A percentile compares a stretch with the other conserved stretches of the same genome.
These are phyloP conservation scores for Pseudozyma hubeiensis DNA, from an alignment of 1,284 basidiomycete species.

Conservation along the genomic window DNA sequence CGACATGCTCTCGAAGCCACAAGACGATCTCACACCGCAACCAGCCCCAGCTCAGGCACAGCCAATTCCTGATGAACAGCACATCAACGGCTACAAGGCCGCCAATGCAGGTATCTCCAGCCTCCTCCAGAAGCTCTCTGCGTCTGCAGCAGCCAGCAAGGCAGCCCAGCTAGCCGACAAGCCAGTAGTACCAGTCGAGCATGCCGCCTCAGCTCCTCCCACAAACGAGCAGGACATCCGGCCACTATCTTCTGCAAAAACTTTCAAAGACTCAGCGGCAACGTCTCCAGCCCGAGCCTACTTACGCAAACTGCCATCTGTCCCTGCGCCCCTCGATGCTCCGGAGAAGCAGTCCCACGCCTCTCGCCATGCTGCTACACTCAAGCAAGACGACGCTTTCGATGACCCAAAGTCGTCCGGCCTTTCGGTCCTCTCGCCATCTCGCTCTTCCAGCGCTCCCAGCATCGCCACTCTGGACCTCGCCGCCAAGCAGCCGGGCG, in stretches of 20 bases:
- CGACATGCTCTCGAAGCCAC: constrained; percentile 29
- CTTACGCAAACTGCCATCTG: constrained; percentile 20
- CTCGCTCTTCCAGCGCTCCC: constrained; percentile 29
- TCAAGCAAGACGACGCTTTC: constrained; percentile 28
- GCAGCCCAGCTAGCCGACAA: background rate
- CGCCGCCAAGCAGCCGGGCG: constrained; percentile 35
- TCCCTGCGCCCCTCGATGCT: constrained; percentile 8
- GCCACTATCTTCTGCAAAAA: background rate
- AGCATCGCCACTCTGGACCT: constrained; percentile 39
- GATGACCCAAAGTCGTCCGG: constrained; percentile 37
- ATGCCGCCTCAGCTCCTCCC: no score
- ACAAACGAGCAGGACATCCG: no score
- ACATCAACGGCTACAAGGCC: constrained; percentile 19
- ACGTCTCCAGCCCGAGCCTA: constrained; percentile 3
- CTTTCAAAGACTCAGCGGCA: no score
- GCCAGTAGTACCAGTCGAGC: background rate
- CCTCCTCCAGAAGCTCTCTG: constrained; percentile 27
- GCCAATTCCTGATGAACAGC: background rate
- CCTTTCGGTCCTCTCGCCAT: constrained; percentile 37
- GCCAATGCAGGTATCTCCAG: constrained; percentile 23
- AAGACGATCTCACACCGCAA: constrained; percentile 7
- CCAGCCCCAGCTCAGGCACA: constrained; percentile 7
- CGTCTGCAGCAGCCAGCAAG: constrained; percentile 23
- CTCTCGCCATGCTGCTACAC: constrained; percentile 18
- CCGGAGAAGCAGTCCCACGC: constrained; percentile 30